phyloP scores from a whole-genome alignment of 2,329 filamentous ascomycete genomes.

The Calonectria hawksworthii region DNA sequence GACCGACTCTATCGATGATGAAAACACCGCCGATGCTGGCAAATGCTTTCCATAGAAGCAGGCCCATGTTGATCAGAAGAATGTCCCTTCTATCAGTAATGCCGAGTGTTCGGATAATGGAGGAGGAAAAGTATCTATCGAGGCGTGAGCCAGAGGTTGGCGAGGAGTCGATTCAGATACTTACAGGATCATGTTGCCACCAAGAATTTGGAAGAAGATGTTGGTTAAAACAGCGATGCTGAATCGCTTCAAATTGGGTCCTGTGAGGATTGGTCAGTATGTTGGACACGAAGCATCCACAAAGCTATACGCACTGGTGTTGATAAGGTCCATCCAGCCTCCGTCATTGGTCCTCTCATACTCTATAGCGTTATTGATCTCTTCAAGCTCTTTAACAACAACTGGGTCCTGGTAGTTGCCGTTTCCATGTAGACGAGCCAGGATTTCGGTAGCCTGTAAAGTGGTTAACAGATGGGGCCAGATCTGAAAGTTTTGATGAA shows the following conservation, averaged over 20 bases:
- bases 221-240: constrained; percentile 15
- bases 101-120: constrained; percentile 5
- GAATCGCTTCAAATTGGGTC: constrained; percentile 22
- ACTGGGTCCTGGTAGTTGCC: constrained; percentile 8
- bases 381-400: constrained; percentile 9
- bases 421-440: constrained; percentile 16
- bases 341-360: constrained; percentile 16
- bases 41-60: constrained; percentile 22
- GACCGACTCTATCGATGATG: constrained; percentile 22
- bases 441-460: constrained; percentile 12
- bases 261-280: constrained; percentile 5
- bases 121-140: constrained; percentile 22
- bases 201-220: constrained; percentile 23
- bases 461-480: not conserved
- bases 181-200: constrained; percentile 29
- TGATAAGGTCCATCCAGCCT: constrained; percentile 26
- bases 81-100: not conserved
- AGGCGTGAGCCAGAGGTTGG: not conserved
- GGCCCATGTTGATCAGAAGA: constrained; percentile 18
- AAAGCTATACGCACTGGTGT: not conserved
- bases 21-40: constrained; percentile 19
- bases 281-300: not conserved
- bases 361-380: constrained; percentile 18
- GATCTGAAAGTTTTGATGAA: not conserved
- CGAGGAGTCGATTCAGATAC: not conserved